These are phyloP conservation scores for Stephanodiscus minutulus DNA, from an alignment of 108 stramenopile genomes.

Conservation along the genomic window DNA sequence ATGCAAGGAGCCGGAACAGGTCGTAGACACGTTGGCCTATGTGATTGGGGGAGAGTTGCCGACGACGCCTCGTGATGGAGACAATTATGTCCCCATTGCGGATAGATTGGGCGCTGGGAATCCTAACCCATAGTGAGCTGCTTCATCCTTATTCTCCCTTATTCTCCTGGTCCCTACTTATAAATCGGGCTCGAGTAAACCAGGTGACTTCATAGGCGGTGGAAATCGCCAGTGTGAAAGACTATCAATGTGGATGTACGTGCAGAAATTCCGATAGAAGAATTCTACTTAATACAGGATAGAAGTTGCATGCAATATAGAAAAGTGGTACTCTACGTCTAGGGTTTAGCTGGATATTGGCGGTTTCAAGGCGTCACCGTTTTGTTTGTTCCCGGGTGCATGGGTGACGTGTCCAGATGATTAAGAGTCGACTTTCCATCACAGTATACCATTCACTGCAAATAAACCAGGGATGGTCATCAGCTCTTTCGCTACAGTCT, in stretches of 20 bases:
- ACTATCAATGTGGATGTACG: neutral
- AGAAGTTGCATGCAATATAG: too few species aligned
- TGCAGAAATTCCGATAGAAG: neutral
- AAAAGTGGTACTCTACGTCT: too few species aligned
- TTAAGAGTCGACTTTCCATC: neutral
- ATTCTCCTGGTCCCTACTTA: neutral
- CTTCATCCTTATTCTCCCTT: neutral
- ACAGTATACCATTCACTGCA: constrained; percentile 40
- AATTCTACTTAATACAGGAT: too few species aligned
- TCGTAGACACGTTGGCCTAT: constrained; percentile 85
- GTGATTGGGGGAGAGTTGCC: constrained; percentile 79
- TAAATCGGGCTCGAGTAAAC: neutral
- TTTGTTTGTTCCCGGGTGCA: neutral
- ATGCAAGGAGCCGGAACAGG: constrained; percentile 77
- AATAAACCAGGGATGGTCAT: constrained; percentile 42
- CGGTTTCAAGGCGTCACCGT: too few species aligned
- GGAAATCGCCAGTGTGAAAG: neutral
- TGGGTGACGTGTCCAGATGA: neutral
- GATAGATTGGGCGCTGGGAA: constrained; percentile 86
- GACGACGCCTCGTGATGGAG: constrained; percentile 67
- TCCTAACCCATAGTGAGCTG: constrained; percentile 67
- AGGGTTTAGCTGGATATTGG: too few species aligned
- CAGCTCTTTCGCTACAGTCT: constrained; percentile 22
- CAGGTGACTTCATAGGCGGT: neutral
- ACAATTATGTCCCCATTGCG: constrained; percentile 73